A percentile compares a stretch with the other conserved stretches of the same genome.
These are phyloP conservation scores for Tausonia pullulans DNA, from an alignment of 1,284 basidiomycete genomes.

Conservation along the genomic window DNA sequence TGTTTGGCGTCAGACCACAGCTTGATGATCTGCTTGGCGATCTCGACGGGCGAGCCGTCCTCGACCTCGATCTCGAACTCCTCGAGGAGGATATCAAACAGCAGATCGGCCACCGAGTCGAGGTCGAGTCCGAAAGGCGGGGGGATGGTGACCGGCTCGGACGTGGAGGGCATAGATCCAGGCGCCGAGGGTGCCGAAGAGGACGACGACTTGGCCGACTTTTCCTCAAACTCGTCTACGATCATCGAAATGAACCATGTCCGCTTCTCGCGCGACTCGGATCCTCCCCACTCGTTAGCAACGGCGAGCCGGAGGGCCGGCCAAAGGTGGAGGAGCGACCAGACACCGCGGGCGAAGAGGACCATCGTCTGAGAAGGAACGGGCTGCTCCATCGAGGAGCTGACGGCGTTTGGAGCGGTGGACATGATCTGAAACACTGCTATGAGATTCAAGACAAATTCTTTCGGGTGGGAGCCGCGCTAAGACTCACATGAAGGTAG, in stretches of 20 bases:
- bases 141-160: constrained; percentile 15
- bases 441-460: no score
- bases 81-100: constrained; percentile 61
- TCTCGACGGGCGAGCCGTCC: constrained; percentile 59
- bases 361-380: constrained; percentile 25
- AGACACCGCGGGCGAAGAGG: constrained; percentile 69
- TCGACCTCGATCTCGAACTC: constrained; percentile 74
- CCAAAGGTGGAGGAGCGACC: constrained; percentile 69
- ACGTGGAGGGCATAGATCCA: constrained; percentile 13
- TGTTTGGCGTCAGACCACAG: constrained; percentile 70
- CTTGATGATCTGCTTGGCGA: constrained; percentile 51
- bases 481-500: no score
- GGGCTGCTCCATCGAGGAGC: not conserved
- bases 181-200: constrained; percentile 15
- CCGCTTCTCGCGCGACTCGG: constrained; percentile 56
- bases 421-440: not conserved
- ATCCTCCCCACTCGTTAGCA: constrained; percentile 69
- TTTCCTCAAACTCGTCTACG: constrained; percentile 66
- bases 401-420: not conserved
- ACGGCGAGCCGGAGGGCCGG: constrained; percentile 71
- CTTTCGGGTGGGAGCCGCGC: no score
- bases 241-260: constrained; percentile 69
- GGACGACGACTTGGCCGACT: constrained; percentile 10
- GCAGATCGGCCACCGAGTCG: constrained; percentile 61
- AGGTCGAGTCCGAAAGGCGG: constrained; percentile 44